Evolutionary conservation across 768 basidiomycete genomes (phyloP), one percentile per base, ranked within the genome.

Genomic region (Chiua virens): DNA sequence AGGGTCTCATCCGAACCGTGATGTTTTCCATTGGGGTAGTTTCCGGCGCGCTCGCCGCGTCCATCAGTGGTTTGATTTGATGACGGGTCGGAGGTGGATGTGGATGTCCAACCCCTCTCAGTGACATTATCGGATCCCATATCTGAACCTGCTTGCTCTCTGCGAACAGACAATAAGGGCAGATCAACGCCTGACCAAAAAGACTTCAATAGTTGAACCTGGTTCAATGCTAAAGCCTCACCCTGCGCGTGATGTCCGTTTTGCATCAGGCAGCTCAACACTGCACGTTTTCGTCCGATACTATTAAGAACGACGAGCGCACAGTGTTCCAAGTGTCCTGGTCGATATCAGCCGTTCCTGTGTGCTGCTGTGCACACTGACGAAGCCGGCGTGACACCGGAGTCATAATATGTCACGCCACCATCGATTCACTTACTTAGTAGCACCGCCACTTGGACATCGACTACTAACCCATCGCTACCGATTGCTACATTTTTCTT

Each of bases 91-190:
- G 80, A 82, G 45, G 74, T 69, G 28, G 80, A 77, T 10, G 71
- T 68, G 37, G 79, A 80, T 30, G 72, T 64, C 63, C 73, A 74
- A 9, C 77, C 80, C 30, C 75, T 72, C 55, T 83, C 82, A 0
- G 81, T 82, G 50, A 79, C 74, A 32, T 78, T 78, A 60, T 81
- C 80, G n/a, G 79, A 77, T 57, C 58, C 73, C 70, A 76, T 53
- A 42, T 71, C 66, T 37, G 64, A 70, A 8, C 52, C 45, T 6
- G 53, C 43, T 11, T 37, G 56, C 35, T 55, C 57, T 46, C 65
- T 56, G 22, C 56, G 37, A 39, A 55, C 56, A 40, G 55, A 53
- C 11, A 50, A 27, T 10, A 52, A 55, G 43, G 47, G 51, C 35
- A 43, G 34, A 36, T 66, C 57, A 18, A 60, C 43, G 49, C 47